A percentile compares a stretch with the other conserved stretches of the same genome.
Evolutionary conservation across 495 filamentous ascomycete genomes (phyloP).

Genomic region (Tuber magnatum): DNA sequence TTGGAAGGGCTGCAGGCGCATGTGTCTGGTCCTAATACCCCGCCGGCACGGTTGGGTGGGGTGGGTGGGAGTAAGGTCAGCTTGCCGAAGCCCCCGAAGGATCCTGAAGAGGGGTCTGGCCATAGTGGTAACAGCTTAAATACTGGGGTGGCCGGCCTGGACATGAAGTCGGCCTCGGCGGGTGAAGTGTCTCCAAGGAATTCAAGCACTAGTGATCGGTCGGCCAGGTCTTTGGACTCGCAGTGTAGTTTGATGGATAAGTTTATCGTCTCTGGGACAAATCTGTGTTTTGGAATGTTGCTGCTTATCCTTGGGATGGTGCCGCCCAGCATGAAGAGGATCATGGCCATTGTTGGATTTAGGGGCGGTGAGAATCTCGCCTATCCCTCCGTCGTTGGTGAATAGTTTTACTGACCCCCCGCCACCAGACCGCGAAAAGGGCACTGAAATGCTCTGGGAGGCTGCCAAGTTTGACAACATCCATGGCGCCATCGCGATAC

Average conservation of each 20-base stretch:
- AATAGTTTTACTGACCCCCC: background rate
- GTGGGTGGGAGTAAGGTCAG: conserved; percentile 18
- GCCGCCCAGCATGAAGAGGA: conserved; percentile 74
- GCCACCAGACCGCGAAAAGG: conserved; percentile 63
- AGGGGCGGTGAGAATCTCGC: conserved; percentile 49
- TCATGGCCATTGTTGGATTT: conserved; percentile 86
- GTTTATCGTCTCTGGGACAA: conserved; percentile 80
- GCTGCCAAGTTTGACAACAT: conserved; percentile 79
- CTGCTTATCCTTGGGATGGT: conserved; percentile 82
- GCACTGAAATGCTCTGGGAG: conserved; percentile 83
- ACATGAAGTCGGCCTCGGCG: conserved; percentile 10
- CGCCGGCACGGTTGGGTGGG: conserved; percentile 13
- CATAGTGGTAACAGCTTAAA: background rate
- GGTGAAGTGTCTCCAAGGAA: background rate
- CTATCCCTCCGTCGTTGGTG: background rate
- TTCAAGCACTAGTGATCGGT: background rate
- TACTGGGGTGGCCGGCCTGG: conserved; percentile 16
- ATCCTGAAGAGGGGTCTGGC: background rate
- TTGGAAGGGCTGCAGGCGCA: conserved; percentile 59
- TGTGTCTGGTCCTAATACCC: conserved; percentile 15
- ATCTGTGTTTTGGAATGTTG: conserved; percentile 81
- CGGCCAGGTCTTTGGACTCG: background rate
- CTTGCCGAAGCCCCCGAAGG: conserved; percentile 22
- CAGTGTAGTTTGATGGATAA: conserved; percentile 48
- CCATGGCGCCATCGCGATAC: conserved; percentile 80